Percentiles rank a stretch among this genome's conserved stretches.
Evolutionary conservation across 257 asterid genomes (phyloP).

Genomic region (Catharanthus roseus): DNA sequence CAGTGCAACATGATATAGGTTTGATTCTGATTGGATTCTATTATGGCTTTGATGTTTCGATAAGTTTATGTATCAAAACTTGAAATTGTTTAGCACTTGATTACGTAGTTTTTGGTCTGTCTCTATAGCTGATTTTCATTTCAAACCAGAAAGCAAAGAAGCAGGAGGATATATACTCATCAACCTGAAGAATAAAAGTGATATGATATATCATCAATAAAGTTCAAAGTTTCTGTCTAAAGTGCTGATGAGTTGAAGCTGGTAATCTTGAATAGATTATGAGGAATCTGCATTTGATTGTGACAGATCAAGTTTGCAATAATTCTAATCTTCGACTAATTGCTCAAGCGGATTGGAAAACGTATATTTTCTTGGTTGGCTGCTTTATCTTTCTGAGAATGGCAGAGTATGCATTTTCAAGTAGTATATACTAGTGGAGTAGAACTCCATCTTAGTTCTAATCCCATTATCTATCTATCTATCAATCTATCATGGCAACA

Average conservation of each 20-base stretch:
- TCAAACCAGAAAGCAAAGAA: background rate
- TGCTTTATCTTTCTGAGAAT: background rate
- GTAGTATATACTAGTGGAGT: constrained; percentile 5
- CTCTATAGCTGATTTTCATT: too few relatives aligned
- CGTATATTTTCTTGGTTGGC: background rate
- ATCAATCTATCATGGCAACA: too few relatives aligned
- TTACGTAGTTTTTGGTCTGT: too few relatives aligned
- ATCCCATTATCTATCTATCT: too few relatives aligned
- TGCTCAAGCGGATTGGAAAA: too few relatives aligned
- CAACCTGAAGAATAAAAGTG: background rate
- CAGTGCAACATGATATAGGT: too few relatives aligned
- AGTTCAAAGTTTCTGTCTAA: background rate
- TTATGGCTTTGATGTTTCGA: too few relatives aligned
- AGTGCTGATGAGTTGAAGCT: background rate
- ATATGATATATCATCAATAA: background rate
- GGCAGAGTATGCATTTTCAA: background rate
- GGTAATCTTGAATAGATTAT: background rate
- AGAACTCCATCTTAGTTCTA: background rate
- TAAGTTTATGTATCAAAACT: too few relatives aligned
- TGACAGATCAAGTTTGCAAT: background rate
- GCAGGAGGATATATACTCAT: background rate
- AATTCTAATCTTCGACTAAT: background rate
- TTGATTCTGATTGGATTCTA: too few relatives aligned
- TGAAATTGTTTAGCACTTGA: too few relatives aligned
- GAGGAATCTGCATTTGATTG: background rate